These are phyloP conservation scores for Hypoxylon crocopeplum DNA, from an alignment of 495 filamentous ascomycete genomes.

Conservation along the genomic window DNA sequence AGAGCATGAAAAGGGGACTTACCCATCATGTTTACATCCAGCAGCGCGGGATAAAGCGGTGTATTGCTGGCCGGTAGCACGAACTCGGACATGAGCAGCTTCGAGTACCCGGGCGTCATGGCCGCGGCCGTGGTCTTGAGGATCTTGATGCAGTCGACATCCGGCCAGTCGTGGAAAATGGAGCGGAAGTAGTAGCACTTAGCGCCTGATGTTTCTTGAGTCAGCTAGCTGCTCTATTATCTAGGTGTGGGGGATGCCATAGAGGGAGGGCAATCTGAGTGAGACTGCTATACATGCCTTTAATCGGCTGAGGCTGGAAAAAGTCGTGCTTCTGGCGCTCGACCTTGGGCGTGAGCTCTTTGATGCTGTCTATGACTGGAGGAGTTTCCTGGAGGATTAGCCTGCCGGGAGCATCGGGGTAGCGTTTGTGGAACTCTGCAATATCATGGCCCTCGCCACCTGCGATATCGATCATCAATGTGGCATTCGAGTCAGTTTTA, in stretches of 20 bases:
- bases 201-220: slow-evolving; percentile 41
- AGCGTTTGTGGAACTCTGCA: slow-evolving; percentile 42
- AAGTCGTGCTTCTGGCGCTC: slow-evolving; percentile 52
- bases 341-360: slow-evolving; percentile 10
- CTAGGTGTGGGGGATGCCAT: background rate
- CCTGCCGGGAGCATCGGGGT: slow-evolving; percentile 46
- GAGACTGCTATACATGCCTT: slow-evolving; percentile 38
- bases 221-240: background rate
- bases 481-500: slow-evolving; percentile 36
- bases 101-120: slow-evolving; percentile 40
- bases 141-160: slow-evolving; percentile 44
- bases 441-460: slow-evolving; percentile 56
- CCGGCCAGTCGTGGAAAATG: slow-evolving; percentile 50
- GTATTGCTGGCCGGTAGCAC: slow-evolving; percentile 48
- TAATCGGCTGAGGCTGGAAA: slow-evolving; percentile 51
- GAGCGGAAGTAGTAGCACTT: slow-evolving; percentile 55
- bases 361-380: slow-evolving; percentile 45
- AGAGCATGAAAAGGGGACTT: background rate
- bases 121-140: slow-evolving; percentile 47
- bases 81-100: slow-evolving; percentile 54
- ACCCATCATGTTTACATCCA: slow-evolving; percentile 53
- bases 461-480: slow-evolving; percentile 60
- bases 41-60: slow-evolving; percentile 37
- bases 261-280: background rate
- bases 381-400: slow-evolving; percentile 55